These are phyloP conservation scores for Scytalidium sp. DNA, from an alignment of 2,329 filamentous ascomycete species.

Conservation along the genomic window DNA sequence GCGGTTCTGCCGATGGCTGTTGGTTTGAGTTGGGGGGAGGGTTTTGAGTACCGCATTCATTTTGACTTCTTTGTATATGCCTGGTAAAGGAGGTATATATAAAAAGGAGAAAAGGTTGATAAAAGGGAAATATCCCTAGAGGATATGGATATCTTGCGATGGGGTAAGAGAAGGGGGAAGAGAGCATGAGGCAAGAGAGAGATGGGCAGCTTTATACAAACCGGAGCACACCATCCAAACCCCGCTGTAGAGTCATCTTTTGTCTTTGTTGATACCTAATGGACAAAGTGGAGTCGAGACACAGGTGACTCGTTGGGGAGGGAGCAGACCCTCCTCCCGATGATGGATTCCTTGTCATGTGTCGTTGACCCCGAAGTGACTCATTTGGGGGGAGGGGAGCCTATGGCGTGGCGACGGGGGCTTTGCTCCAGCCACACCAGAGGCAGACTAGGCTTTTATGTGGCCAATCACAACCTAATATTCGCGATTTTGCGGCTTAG, in stretches of 20 bases:
- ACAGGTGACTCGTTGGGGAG: background rate
- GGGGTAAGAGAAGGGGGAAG: slow-evolving; percentile 7
- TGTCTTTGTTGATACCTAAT: background rate
- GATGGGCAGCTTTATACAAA: background rate
- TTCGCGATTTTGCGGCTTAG: background rate
- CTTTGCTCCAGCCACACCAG: background rate
- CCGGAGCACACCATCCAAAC: no score
- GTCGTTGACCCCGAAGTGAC: background rate
- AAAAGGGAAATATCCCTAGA: slow-evolving; percentile 9
- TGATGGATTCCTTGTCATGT: background rate
- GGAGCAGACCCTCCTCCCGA: background rate
- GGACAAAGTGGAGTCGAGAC: slow-evolving; percentile 9
- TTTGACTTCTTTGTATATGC: background rate
- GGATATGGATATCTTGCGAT: slow-evolving; percentile 21
- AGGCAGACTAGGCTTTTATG: background rate
- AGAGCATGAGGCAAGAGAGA: slow-evolving; percentile 4
- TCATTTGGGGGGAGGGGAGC: no score
- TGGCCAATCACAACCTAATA: background rate
- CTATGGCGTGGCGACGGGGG: no score
- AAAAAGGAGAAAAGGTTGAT: slow-evolving; percentile 1
- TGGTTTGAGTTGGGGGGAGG: slow-evolving; percentile 6
- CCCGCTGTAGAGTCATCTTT: background rate
- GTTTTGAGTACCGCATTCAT: background rate
- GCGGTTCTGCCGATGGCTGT: slow-evolving; percentile 25
- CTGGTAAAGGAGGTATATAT: background rate